Base-by-base conservation (phyloP, 2,329 filamentous ascomycete species). In the Exserohilum turcica region DNA sequence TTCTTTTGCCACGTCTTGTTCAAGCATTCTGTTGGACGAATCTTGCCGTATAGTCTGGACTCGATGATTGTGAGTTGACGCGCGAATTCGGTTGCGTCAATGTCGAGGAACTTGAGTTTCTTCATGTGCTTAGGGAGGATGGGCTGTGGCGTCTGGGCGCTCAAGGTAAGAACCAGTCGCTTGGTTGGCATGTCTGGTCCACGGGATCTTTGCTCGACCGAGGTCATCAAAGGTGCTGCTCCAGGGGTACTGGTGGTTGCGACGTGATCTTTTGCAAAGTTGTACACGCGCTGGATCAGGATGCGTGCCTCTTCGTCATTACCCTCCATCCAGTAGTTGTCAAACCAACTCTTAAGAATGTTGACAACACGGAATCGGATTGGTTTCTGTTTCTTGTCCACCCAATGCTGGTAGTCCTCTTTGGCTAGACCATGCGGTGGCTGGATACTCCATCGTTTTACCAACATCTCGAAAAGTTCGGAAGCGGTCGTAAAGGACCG, bases 1-100 rank as follows among this genome's bases (percentile, higher is more conserved):
- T 97, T 97, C 83, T 95, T 97, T 76, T 96, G 92, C 94, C 94
- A 99, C 5, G 92, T 97, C 81, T 99, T 99, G 78, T 96, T 97
- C 56, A 99, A 79, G 73, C 93, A 97, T 75, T 99, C 94, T 0
- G 91, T 94, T 0, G 93, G 90, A 74, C 93, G 93, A 74, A 99
- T 96, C 78, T 96, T 97, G 64, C 89, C 91, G 69, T 97, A 99
- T 1, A 97, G 82, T 57, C 89, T 89, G 2, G 92, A 96, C 75
- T 99, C 94, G 60, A 97, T 96, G 61, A 99, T 94, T 0, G 94
- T 99, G 58, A 99, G 82, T 75, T 99, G 94, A 42, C 94, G 87
- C n/a, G 94, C 94, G 75, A 99, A 97, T 72, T 99, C 94, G 0
- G 89, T 90, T 0, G 92, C 87, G 71, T 99, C 94, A 64, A 99